Base-by-base conservation (phyloP, 208 protist species). In the Acanthamoeba divionensis region DNA sequence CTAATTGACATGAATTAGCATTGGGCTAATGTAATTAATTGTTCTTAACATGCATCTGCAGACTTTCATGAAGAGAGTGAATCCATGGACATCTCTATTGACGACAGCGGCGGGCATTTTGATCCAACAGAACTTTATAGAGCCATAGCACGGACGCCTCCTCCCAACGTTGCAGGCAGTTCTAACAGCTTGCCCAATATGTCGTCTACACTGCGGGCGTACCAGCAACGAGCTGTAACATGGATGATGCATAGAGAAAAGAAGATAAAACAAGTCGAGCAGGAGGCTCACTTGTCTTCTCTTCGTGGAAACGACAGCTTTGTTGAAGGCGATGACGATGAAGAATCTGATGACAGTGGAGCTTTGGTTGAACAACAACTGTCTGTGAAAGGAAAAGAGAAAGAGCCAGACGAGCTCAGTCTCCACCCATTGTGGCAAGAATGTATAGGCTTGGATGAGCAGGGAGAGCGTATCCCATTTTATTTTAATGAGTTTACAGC, bases 401-500 rank as follows among this genome's bases (percentile, higher is more conserved):
- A 85, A 54, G 4, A 7, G 33, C n/a, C 10, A 24, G n/a, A 65
- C 13, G 9, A 65, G 44, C 18, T 21, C 48, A 33, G 44, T n/a
- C 41, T 79, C 18, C 67, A 79, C 21, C 67, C 67, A 5, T 47
- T 79, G 2, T 79, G 67, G 67, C 48, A 38, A 0, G 67, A 79
- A 47, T 79, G 54, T 13, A 12, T 15, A 15, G 41, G 67, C 33
- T 33, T 36, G 55, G 69, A 47, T 57, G 2, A 33, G 2, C 31
- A 18, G 29, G 69, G n/a, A 0, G 38, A 5, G 2, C 1, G 63
- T 10, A 9, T 63, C 24, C 6, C 21, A 0, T 85, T 85, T 26
- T 85, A 85, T 54, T 85, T 65, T 54, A 85, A 85, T 31, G 52
- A 85, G 33, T 63, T 65, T n/a, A 65, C 75, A 15, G 75, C 52